Evolutionary conservation across 2,329 filamentous ascomycete species (phyloP), one percentile per base, ranked within the genome.

Genomic region (Triangularia verruculosa): DNA sequence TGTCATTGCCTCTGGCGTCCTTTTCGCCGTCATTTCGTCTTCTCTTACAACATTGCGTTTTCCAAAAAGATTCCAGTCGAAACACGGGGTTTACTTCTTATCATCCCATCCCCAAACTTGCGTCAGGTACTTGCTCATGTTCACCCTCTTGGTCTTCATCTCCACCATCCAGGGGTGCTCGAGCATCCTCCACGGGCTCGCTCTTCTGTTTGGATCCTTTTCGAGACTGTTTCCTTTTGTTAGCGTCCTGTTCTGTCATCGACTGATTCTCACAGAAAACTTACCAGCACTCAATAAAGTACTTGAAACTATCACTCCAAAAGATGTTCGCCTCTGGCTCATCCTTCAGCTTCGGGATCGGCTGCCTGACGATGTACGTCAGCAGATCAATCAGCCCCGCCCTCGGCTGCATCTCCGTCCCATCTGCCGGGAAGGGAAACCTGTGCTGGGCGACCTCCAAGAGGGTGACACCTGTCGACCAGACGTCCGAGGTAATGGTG

Each of bases 401-500:
- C 66, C 90, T 87, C 15, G 94, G 94, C 75, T 97, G 93, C 88
- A 95, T 93, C 77, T 97, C 93, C 4, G 93, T 96, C 60, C 94
- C 94, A 73, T 98, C 95, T 7, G 94, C 94, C 2, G 94, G 94
- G 85, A 99, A 99, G 1, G 95, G 95, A 81, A 99, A 99, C 61
- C 95, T 89, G 77, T 99, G 93, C 75, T 99, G 95, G 43, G 95
- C 95, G n/a, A 99, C 95, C 80, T 99, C 95, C n/a, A 99, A 87
- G 57, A 99, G 79, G 1, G 95, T 98, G 61, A 99, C 95, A 68
- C 95, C 95, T 7, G 97, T 89, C 51, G 93, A 97, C 95, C 95
- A 99, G 62, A 99, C 95, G 71, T 99, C 95, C 7, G 93, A 97
- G 1, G 94, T 99, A 76, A 99, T 99, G 66, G 94, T 99, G 78